Evolutionary conservation across 2,329 filamentous ascomycete genomes (phyloP).

Genomic region (Tolypocladium endophyticum): DNA sequence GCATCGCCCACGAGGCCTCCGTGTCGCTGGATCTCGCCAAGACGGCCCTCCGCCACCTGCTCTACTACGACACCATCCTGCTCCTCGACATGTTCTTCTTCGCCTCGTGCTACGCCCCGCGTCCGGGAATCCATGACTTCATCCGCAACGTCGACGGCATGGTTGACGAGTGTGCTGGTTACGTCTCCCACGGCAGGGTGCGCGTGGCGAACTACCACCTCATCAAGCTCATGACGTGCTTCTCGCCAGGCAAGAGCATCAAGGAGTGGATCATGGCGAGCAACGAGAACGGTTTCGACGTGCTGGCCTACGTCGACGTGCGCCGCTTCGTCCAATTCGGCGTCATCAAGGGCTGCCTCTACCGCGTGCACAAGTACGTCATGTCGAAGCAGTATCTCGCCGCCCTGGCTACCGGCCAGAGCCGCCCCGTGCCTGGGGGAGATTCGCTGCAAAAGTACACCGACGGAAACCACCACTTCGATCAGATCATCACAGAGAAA

Average conservation of each 20-base stretch:
- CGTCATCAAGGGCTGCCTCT: conserved; percentile 88
- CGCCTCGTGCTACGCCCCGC: conserved; percentile 77
- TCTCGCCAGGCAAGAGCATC: conserved; percentile 73
- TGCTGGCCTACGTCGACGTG: conserved; percentile 71
- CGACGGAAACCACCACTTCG: conserved; percentile 67
- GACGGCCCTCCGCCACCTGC: conserved; percentile 75
- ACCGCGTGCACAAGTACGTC: conserved; percentile 86
- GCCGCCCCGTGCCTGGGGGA: conserved; percentile 25
- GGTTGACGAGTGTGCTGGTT: conserved; percentile 79
- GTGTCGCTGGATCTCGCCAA: conserved; percentile 80
- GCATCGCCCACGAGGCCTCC: conserved; percentile 76
- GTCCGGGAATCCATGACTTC: conserved; percentile 67
- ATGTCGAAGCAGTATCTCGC: conserved; percentile 55
- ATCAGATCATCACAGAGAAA: conserved; percentile 72
- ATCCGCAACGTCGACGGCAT: conserved; percentile 61
- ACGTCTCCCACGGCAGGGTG: conserved; percentile 51
- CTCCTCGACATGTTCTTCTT: conserved; percentile 96
- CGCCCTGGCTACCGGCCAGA: conserved; percentile 43
- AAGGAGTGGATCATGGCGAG: conserved; percentile 79
- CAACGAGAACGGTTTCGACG: conserved; percentile 50
- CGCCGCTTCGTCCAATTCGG: conserved; percentile 91
- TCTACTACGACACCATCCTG: conserved; percentile 86
- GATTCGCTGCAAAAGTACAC: conserved; percentile 56
- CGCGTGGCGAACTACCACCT: conserved; percentile 52
- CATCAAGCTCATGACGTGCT: conserved; percentile 74